A percentile compares a stretch with the other conserved stretches of the same genome.
These are phyloP conservation scores for Psilocybe cubensis DNA, from an alignment of 768 basidiomycete species.

Conservation along the genomic window DNA sequence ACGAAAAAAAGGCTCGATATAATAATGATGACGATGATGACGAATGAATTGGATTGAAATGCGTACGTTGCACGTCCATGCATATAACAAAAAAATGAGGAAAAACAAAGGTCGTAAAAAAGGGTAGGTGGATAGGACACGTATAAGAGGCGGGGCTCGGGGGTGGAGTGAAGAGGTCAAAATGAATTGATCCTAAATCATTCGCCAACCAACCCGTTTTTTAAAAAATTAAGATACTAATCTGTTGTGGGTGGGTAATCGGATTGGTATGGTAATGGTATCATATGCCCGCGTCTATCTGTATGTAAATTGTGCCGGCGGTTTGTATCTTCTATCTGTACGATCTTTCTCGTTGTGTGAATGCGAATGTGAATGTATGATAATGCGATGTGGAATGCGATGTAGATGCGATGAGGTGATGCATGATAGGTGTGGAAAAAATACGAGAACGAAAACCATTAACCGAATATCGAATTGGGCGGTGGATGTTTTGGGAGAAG, in stretches of 20 bases:
- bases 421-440: constrained; percentile 11
- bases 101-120: too few relatives aligned
- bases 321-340: constrained; percentile 17
- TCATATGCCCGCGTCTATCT: constrained; percentile 22
- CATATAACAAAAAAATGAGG: constrained; percentile 7
- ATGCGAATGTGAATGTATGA: too few relatives aligned
- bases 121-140: too few relatives aligned
- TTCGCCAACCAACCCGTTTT: constrained; percentile 16
- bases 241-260: too few relatives aligned
- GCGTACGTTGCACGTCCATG: constrained; percentile 16
- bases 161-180: too few relatives aligned
- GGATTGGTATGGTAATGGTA: constrained; percentile 16
- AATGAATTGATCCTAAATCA: too few relatives aligned
- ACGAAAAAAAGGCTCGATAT: constrained; percentile 5
- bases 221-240: constrained; percentile 17
- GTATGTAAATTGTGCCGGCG: too few relatives aligned
- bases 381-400: constrained; percentile 14
- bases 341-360: constrained; percentile 16
- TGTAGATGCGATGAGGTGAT: constrained; percentile 4
- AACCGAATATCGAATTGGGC: constrained; percentile 19
- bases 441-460: constrained; percentile 19
- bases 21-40: constrained; percentile 2
- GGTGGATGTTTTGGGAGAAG: too few relatives aligned
- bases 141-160: constrained; percentile 5
- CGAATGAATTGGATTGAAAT: not conserved